Evolutionary conservation across 805 yeast genomes (phyloP).

Genomic region (Zygosaccharomyces kombuchaensis): DNA sequence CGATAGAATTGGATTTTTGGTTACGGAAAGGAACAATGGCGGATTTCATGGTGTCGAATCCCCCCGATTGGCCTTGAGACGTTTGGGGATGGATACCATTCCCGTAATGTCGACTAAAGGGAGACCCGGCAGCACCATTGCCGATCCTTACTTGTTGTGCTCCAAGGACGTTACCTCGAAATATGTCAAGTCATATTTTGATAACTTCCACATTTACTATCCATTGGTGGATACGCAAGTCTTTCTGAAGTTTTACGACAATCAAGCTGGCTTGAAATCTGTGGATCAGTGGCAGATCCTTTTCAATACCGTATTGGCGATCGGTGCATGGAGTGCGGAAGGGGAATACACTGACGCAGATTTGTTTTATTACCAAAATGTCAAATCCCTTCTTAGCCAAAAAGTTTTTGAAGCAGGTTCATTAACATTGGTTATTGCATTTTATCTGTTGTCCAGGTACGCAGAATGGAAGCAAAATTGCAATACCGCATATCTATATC

Average conservation of each 20-base stretch:
- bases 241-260: slow-evolving; percentile 43
- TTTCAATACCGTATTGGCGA: slow-evolving; percentile 52
- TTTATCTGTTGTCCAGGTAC: slow-evolving; percentile 54
- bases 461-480: slow-evolving; percentile 62
- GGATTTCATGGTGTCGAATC: slow-evolving; percentile 69
- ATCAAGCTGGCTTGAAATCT: slow-evolving; percentile 40
- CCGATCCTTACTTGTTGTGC: slow-evolving; percentile 11
- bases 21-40: slow-evolving; percentile 46
- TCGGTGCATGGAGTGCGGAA: slow-evolving; percentile 66
- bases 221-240: slow-evolving; percentile 57
- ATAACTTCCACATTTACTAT: slow-evolving; percentile 55
- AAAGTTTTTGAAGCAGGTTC: slow-evolving; percentile 59
- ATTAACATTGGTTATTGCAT: slow-evolving; percentile 48
- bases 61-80: slow-evolving; percentile 50
- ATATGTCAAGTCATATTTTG: slow-evolving; percentile 49
- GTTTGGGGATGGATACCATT: slow-evolving; percentile 34
- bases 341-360: slow-evolving; percentile 51
- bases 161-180: slow-evolving; percentile 22
- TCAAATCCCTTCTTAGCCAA: slow-evolving; percentile 42
- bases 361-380: slow-evolving; percentile 51
- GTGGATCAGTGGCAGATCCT: slow-evolving; percentile 49
- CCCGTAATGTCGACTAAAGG: slow-evolving; percentile 3
- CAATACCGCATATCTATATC: slow-evolving; percentile 64
- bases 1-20: slow-evolving; percentile 66
- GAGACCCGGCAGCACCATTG: slow-evolving; percentile 1